Conservation (phyloP, 768 basidiomycete genomes). For the Rubroboletus satanas region DNA sequence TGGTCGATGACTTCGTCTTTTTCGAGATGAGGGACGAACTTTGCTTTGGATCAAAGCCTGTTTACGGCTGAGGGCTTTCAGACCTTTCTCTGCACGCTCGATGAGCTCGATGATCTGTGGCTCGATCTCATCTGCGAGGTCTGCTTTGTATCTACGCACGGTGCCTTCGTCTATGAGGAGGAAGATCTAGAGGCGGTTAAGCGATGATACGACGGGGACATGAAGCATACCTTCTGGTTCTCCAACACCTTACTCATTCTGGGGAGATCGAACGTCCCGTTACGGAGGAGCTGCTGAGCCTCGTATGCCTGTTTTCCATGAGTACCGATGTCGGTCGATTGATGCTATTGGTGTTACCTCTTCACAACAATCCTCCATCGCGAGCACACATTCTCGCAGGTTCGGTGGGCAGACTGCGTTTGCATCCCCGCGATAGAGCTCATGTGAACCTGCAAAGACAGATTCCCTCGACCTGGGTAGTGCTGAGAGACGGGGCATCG, state of each 20-base stretch:
- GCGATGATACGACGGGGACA: not conserved
- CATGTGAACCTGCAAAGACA: slow-evolving; percentile 63
- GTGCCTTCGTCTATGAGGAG: slow-evolving; percentile 69
- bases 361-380: slow-evolving; percentile 79
- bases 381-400: slow-evolving; percentile 69
- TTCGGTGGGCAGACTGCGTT: slow-evolving; percentile 67
- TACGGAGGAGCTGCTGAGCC: slow-evolving; percentile 63
- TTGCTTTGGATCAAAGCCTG: slow-evolving; percentile 60
- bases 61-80: slow-evolving; percentile 58
- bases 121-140: slow-evolving; percentile 75
- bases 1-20: not conserved
- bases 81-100: slow-evolving; percentile 63
- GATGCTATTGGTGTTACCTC: slow-evolving; percentile 43
- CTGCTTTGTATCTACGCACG: slow-evolving; percentile 69
- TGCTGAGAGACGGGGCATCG: slow-evolving; percentile 50
- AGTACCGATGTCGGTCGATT: not conserved
- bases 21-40: slow-evolving; percentile 34
- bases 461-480: slow-evolving; percentile 55
- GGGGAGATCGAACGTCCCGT: slow-evolving; percentile 68
- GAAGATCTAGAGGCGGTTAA: slow-evolving; percentile 53
- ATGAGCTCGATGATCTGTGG: slow-evolving; percentile 76
- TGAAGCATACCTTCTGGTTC: slow-evolving; percentile 54
- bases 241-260: slow-evolving; percentile 66
- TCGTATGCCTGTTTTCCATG: slow-evolving; percentile 50
- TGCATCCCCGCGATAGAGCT: slow-evolving; percentile 59